phyloP scores from a whole-genome alignment of 2,329 filamentous ascomycete species.

The Metarhizium guizhouense region DNA sequence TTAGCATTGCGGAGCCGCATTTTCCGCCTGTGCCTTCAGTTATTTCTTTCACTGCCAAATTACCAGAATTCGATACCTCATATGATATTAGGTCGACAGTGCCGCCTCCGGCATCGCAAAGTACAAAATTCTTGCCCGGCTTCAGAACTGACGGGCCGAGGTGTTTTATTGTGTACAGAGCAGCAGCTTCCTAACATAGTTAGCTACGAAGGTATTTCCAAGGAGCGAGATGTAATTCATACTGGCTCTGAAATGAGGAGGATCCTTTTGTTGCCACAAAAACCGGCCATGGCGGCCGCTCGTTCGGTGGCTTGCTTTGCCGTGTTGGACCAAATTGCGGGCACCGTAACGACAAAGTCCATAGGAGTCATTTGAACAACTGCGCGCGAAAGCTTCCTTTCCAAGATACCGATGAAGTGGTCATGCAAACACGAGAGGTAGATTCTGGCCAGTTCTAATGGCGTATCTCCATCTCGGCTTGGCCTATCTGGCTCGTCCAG shows the following conservation, averaged over 20 bases:
- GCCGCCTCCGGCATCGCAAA: conserved; percentile 46
- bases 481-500: conserved; percentile 23
- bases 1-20: conserved; percentile 41
- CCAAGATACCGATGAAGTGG: conserved; percentile 37
- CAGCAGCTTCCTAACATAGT: conserved; percentile 35
- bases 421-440: conserved; percentile 39
- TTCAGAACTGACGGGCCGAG: conserved; percentile 31
- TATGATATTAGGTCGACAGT: conserved; percentile 47
- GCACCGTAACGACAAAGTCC: conserved; percentile 48
- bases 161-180: conserved; percentile 37
- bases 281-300: conserved; percentile 28
- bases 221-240: conserved; percentile 5
- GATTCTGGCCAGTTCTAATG: conserved; percentile 26
- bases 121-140: conserved; percentile 38
- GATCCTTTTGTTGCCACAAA: conserved; percentile 31
- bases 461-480: conserved; percentile 24
- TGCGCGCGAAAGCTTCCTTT: conserved; percentile 29
- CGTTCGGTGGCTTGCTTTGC: conserved; percentile 41
- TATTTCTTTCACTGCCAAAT: conserved; percentile 38
- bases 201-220: not conserved
- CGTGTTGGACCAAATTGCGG: conserved; percentile 48
- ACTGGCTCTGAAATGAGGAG: conserved; percentile 41
- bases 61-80: conserved; percentile 31
- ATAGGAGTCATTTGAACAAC: conserved; percentile 35
- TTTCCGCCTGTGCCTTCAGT: conserved; percentile 38